Percentiles rank a stretch among this genome's conserved stretches.
Conservation (phyloP, 2,329 filamentous ascomycete species). For the Fusarium dimerum region DNA sequence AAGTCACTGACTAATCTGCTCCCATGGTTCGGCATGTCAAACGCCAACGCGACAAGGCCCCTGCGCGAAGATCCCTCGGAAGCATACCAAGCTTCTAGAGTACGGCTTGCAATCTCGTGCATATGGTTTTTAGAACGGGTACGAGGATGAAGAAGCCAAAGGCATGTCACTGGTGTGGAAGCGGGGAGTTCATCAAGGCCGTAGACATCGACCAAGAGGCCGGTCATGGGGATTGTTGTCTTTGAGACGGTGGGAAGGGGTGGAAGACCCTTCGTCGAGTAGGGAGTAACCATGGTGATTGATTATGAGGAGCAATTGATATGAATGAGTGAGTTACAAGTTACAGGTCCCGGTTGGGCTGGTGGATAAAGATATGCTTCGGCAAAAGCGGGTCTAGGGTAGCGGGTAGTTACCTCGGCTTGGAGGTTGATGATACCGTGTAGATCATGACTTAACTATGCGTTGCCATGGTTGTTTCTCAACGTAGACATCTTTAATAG, state of each 20-base stretch:
- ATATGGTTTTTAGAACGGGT: conserved; percentile 71
- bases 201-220: conserved; percentile 77
- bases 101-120: conserved; percentile 69
- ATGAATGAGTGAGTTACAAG: not conserved
- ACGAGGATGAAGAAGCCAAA: conserved; percentile 92
- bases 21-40: conserved; percentile 95
- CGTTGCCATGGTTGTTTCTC: too few species aligned
- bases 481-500: too few species aligned
- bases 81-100: conserved; percentile 69
- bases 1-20: conserved; percentile 64
- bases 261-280: conserved; percentile 39
- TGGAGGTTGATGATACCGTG: not conserved
- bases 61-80: conserved; percentile 26
- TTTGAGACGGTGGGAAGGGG: conserved; percentile 57
- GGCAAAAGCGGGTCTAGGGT: conserved; percentile 21
- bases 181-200: conserved; percentile 73
- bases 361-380: conserved; percentile 5
- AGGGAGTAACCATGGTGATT: conserved; percentile 27
- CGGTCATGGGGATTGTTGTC: conserved; percentile 70
- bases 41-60: conserved; percentile 78
- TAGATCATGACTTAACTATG: not conserved
- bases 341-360: not conserved
- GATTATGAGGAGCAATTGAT: not conserved
- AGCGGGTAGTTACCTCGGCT: conserved; percentile 8
- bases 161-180: conserved; percentile 63